phyloP scores from a whole-genome alignment of 2,329 filamentous ascomycete genomes.

The Penicillium vulpinum region DNA sequence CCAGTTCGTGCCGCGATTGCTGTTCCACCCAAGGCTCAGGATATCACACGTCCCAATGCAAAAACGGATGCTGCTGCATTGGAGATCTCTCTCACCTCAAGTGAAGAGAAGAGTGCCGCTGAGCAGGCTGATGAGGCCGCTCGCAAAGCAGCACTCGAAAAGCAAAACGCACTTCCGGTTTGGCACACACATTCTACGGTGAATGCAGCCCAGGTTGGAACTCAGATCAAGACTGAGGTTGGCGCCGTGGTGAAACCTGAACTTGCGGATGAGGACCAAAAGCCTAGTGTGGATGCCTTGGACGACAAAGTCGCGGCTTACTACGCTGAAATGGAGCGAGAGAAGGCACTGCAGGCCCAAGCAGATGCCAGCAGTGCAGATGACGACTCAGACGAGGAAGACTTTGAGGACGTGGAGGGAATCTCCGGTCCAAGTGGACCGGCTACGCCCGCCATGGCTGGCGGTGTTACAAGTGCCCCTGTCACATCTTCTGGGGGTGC shows the following conservation, averaged over 20 bases:
- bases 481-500: conserved; percentile 19
- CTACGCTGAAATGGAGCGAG: conserved; percentile 48
- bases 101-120: conserved; percentile 50
- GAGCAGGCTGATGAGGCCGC: conserved; percentile 51
- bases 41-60: conserved; percentile 43
- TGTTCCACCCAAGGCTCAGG: conserved; percentile 40
- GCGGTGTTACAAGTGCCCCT: conserved; percentile 31
- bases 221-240: conserved; percentile 32
- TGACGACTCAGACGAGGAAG: conserved; percentile 44
- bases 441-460: conserved; percentile 33
- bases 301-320: conserved; percentile 51
- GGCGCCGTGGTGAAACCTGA: conserved; percentile 40
- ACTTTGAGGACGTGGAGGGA: conserved; percentile 49
- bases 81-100: conserved; percentile 52
- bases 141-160: conserved; percentile 50
- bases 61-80: conserved; percentile 48
- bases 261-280: conserved; percentile 45
- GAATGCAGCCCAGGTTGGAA: conserved; percentile 28
- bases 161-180: conserved; percentile 54
- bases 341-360: conserved; percentile 44
- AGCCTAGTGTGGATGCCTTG: conserved; percentile 43
- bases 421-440: conserved; percentile 39
- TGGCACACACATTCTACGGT: conserved; percentile 56
- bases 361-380: conserved; percentile 44
- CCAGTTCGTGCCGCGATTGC: conserved; percentile 44